These are phyloP conservation scores for Limnanthes douglasii DNA, from an alignment of 345 rosid species.

Conservation along the genomic window DNA sequence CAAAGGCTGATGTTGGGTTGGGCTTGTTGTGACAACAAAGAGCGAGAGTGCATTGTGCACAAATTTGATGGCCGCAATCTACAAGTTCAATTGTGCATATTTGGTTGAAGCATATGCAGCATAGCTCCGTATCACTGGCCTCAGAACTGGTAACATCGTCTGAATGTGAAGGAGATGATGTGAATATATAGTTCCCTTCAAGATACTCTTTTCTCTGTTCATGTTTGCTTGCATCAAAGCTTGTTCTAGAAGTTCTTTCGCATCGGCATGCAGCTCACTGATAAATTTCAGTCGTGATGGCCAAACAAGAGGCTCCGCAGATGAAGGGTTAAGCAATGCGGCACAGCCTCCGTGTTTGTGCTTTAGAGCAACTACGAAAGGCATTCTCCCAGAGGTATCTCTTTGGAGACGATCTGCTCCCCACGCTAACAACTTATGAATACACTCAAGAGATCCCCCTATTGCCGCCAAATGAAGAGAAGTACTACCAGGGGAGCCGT, in stretches of 20 bases:
- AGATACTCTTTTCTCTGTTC: constrained; percentile 72
- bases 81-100: constrained; percentile 87
- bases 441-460: constrained; percentile 93
- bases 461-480: constrained; percentile 99
- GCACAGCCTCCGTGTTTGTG: constrained; percentile 76
- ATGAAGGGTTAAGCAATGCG: constrained; percentile 73
- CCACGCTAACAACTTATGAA: constrained; percentile 84
- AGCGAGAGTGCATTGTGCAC: constrained; percentile 92
- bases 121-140: constrained; percentile 74
- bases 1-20: constrained; percentile 56
- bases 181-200: constrained; percentile 52
- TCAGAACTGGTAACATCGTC: constrained; percentile 82
- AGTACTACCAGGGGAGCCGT: constrained; percentile 84
- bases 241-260: constrained; percentile 59
- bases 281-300: constrained; percentile 95
- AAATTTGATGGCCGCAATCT: constrained; percentile 92
- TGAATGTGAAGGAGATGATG: constrained; percentile 50
- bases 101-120: constrained; percentile 98
- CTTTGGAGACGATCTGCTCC: constrained; percentile 94
- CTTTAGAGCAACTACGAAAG: constrained; percentile 63
- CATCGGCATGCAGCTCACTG: constrained; percentile 78
- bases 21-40: constrained; percentile 98
- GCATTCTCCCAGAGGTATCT: constrained; percentile 94
- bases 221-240: constrained; percentile 84
- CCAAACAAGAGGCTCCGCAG: constrained; percentile 98